Base-by-base conservation (phyloP, 108 stramenopile species). In the Cyclotella kingstonii region DNA sequence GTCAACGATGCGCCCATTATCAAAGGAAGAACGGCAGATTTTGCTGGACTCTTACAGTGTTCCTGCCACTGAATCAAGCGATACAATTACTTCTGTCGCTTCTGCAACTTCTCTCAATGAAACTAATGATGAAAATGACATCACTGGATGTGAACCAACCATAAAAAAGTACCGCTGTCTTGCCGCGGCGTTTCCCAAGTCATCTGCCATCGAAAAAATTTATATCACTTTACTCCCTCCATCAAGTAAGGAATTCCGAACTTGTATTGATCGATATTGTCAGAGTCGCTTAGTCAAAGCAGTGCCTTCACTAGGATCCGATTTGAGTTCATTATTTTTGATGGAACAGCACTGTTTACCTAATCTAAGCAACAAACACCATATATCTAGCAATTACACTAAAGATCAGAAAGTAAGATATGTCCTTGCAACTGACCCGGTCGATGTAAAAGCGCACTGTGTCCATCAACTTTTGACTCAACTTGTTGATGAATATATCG, bases 301-400 rank as follows among this genome's bases (percentile, higher is more conserved):
- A 19, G 90, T 95, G 19, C 95, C 96, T 39, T 89, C 90, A 15
- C 72, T 98, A 18, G 91, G 92, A 36, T 51, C 65, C 4, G 95
- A 96, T 70, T 78, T 98, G 2, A 77, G 76, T 33, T 73, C 93
- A 0, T 76, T 97, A 30, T 70, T 91, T 41, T 59, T 77, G 48
- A 54, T 68, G 22, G 66, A 54, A 52, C n/a, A 68, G 56, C 29
- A 34, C 44, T 15, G 25, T 34, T 21, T 51, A 40, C 31, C 49
- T 25, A 30, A 30, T 17, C n/a, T n/a, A n/a, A n/a, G n/a, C n/a
- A n/a, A n/a, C n/a, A n/a, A n/a, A n/a, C n/a, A n/a, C n/a, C n/a
- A n/a, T n/a, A n/a, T n/a, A n/a, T n/a, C n/a, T n/a, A 68, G 21
- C 7, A 19, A 21, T 4, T 22, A 3, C 22, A 66, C 54, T 29